Evolutionary conservation across 495 filamentous ascomycete species (phyloP).

Genomic region (Penicillium cataractarum): DNA sequence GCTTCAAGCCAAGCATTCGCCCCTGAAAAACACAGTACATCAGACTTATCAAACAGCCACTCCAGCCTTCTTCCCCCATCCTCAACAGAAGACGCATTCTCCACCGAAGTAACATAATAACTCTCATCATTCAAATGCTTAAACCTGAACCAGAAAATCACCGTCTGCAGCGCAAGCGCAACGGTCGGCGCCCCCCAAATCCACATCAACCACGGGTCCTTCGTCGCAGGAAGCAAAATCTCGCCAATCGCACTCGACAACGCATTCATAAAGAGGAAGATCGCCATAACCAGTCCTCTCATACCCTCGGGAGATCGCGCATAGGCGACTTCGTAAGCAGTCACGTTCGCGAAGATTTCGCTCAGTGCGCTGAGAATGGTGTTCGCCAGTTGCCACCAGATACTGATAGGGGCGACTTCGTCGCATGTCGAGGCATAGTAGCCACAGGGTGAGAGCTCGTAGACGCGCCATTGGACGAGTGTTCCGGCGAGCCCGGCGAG

Average conservation of each 20-base stretch:
- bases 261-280: conserved; percentile 63
- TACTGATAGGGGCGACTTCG: conserved; percentile 51
- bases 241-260: conserved; percentile 53
- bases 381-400: conserved; percentile 58
- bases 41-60: background rate
- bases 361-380: conserved; percentile 62
- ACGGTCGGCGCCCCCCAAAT: conserved; percentile 57
- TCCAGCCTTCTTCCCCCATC: background rate
- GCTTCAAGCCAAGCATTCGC: background rate
- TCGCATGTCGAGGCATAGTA: conserved; percentile 52
- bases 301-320: conserved; percentile 69
- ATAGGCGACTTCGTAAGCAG: conserved; percentile 73
- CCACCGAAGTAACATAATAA: conserved; percentile 39
- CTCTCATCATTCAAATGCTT: conserved; percentile 47
- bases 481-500: conserved; percentile 61
- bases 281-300: conserved; percentile 67
- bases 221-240: conserved; percentile 61
- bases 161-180: conserved; percentile 49
- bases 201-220: conserved; percentile 63
- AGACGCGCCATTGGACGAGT: conserved; percentile 66
- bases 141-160: conserved; percentile 54
- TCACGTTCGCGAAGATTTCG: conserved; percentile 71
- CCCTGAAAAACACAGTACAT: too few species aligned
- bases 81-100: conserved; percentile 10
- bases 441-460: conserved; percentile 56